Conservation (phyloP, 2,329 filamentous ascomycete genomes). For the Cryphonectria nitschkei region DNA sequence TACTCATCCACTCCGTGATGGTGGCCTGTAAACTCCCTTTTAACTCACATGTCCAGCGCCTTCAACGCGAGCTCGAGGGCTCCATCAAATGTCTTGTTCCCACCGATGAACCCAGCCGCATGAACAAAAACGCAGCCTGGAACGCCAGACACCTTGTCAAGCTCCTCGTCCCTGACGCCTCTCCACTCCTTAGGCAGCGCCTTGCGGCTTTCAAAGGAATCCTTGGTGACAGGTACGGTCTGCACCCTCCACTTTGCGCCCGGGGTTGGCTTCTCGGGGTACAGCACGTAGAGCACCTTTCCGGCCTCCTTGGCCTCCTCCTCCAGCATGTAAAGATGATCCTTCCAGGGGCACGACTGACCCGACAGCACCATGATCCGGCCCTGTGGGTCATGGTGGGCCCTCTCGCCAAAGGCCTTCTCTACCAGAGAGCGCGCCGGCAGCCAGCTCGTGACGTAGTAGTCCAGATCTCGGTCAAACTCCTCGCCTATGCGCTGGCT, state of each 20-base stretch:
- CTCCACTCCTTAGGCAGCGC: constrained; percentile 90
- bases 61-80: constrained; percentile 83
- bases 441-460: constrained; percentile 78
- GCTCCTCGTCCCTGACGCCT: constrained; percentile 82
- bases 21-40: background rate
- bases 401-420: constrained; percentile 71
- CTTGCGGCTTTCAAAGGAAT: constrained; percentile 91
- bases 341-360: constrained; percentile 89
- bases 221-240: constrained; percentile 80
- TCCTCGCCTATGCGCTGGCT: constrained; percentile 86
- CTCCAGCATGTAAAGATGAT: constrained; percentile 91
- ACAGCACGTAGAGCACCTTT: constrained; percentile 83
- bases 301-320: constrained; percentile 54
- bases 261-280: constrained; percentile 77
- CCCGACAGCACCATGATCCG: constrained; percentile 79
- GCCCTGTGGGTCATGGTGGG: constrained; percentile 71
- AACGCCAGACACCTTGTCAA: constrained; percentile 73
- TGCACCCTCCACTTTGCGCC: constrained; percentile 92
- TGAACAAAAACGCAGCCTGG: constrained; percentile 88
- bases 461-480: constrained; percentile 80
- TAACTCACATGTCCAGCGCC: constrained; percentile 57
- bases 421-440: constrained; percentile 82
- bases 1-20: constrained; percentile 4
- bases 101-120: constrained; percentile 93
- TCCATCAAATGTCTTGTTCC: constrained; percentile 89